Conservation (phyloP, 352 stramenopile species). For the Poterioochromonas sp. region DNA sequence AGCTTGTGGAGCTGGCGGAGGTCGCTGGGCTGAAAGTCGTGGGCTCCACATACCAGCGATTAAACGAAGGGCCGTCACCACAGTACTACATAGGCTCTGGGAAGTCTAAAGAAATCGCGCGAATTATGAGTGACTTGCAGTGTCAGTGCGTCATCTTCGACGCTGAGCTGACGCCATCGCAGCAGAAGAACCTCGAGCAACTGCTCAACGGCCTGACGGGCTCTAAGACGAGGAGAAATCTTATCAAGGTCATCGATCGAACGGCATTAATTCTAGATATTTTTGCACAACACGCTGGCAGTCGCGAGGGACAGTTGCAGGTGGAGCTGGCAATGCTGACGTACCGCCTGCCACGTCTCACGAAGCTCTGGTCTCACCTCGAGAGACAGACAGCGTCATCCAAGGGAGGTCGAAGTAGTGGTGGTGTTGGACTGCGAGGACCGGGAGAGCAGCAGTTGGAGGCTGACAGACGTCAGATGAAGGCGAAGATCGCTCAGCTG, state of each 20-base stretch:
- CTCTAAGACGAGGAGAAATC: background rate
- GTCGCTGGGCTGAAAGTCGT: slow-evolving; percentile 60
- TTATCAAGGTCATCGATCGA: slow-evolving; percentile 64
- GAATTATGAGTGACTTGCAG: background rate
- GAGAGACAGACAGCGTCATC: slow-evolving; percentile 60
- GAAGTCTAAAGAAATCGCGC: slow-evolving; percentile 31
- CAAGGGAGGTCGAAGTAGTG: slow-evolving; percentile 46
- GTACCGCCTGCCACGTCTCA: slow-evolving; percentile 66
- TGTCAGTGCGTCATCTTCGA: slow-evolving; percentile 64
- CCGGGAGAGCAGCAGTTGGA: slow-evolving; percentile 69
- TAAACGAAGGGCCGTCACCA: slow-evolving; percentile 33
- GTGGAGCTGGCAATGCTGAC: slow-evolving; percentile 61
- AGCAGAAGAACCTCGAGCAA: slow-evolving; percentile 53
- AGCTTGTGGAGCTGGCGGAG: slow-evolving; percentile 65
- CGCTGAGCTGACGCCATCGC: slow-evolving; percentile 62
- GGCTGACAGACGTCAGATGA: slow-evolving; percentile 61
- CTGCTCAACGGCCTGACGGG: slow-evolving; percentile 34
- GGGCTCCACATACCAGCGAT: slow-evolving; percentile 60
- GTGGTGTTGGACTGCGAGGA: slow-evolving; percentile 51
- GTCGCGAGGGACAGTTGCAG: slow-evolving; percentile 51
- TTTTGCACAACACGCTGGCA: slow-evolving; percentile 68
- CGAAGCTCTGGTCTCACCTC: slow-evolving; percentile 70
- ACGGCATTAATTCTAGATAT: slow-evolving; percentile 73
- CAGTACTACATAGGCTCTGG: slow-evolving; percentile 52
- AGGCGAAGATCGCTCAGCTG: slow-evolving; percentile 57